Conservation (phyloP, 2,329 filamentous ascomycete genomes). For the Trichophaea hybrida region DNA sequence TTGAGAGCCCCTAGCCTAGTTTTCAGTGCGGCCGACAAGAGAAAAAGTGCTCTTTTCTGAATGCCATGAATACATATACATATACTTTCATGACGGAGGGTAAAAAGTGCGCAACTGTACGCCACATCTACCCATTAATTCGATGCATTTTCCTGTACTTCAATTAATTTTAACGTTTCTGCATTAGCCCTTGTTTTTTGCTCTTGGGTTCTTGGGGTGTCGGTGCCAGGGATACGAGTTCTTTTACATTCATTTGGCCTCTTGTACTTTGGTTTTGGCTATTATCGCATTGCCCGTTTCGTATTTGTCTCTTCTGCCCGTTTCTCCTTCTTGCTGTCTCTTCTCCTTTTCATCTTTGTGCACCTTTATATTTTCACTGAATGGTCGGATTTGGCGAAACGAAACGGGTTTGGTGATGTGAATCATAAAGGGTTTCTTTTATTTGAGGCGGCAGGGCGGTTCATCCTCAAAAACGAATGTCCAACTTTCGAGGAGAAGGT, state of each 20-base stretch:
- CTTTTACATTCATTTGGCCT: neutral
- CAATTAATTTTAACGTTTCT: neutral
- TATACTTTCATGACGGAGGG: neutral
- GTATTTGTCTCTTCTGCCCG: neutral
- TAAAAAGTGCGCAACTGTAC: neutral
- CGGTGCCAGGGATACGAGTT: neutral
- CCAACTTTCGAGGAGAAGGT: neutral
- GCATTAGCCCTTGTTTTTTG: neutral
- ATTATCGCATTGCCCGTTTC: neutral
- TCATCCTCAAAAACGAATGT: neutral
- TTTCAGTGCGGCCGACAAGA: constrained; percentile 71
- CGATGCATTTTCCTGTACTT: neutral
- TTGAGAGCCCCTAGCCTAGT: constrained; percentile 79
- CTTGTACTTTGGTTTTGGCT: neutral
- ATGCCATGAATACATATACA: neutral
- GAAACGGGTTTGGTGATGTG: neutral
- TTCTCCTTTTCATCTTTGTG: neutral
- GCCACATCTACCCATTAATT: neutral
- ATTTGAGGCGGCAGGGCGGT: neutral
- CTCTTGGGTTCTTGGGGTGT: neutral
- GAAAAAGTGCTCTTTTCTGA: constrained; percentile 56
- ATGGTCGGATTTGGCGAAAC: neutral
- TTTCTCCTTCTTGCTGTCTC: neutral
- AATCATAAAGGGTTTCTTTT: neutral
- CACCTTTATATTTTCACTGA: neutral